Conservation (phyloP, 2,329 filamentous ascomycete species). For the Tricladium varicosporioides region DNA sequence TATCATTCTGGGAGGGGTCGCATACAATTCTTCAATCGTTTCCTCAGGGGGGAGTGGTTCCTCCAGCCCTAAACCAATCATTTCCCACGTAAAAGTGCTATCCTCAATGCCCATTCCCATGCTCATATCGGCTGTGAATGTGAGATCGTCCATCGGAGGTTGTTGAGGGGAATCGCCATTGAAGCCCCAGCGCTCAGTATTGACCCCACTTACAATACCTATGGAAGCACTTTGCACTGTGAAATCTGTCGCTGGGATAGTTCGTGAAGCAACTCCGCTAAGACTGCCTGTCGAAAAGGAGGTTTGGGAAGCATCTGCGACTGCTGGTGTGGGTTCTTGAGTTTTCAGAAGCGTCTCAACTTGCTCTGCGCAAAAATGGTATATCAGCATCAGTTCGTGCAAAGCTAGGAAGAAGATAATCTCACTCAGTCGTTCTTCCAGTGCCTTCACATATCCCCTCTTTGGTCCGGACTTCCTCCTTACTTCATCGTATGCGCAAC, state of each 20-base stretch:
- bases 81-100: conserved; percentile 75
- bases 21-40: conserved; percentile 77
- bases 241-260: conserved; percentile 39
- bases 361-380: conserved; percentile 60
- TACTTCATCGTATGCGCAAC: conserved; percentile 67
- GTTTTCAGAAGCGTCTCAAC: conserved; percentile 88
- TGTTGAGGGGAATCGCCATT: conserved; percentile 48
- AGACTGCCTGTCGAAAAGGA: conserved; percentile 20
- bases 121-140: conserved; percentile 48
- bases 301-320: conserved; percentile 19
- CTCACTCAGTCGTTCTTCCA: conserved; percentile 90
- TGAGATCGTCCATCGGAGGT: conserved; percentile 54
- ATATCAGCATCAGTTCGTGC: conserved; percentile 38
- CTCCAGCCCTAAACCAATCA: conserved; percentile 68
- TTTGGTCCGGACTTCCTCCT: conserved; percentile 71
- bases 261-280: conserved; percentile 21
- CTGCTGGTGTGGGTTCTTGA: conserved; percentile 52
- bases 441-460: conserved; percentile 64
- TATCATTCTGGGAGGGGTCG: conserved; percentile 13
- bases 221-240: conserved; percentile 46
- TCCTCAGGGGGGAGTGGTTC: conserved; percentile 67
- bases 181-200: conserved; percentile 55
- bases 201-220: conserved; percentile 45
- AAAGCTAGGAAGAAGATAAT: conserved; percentile 37
- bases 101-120: conserved; percentile 48